Evolutionary conservation across 176 grass and related monocot genomes (phyloP).

Genomic region (Musa beccarii): DNA sequence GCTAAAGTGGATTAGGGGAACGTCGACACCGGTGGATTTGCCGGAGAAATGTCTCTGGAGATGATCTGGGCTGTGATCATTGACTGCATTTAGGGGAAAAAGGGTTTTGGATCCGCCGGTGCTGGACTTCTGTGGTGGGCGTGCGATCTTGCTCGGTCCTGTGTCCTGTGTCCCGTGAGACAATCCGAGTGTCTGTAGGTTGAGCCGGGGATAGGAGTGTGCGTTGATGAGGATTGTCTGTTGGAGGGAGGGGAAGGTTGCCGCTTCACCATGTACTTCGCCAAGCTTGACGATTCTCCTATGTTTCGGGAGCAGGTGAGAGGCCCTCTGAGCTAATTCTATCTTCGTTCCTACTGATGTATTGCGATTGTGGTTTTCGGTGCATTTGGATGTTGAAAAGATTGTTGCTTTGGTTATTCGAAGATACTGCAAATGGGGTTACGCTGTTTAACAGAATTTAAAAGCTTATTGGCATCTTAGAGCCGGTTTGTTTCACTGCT

Average conservation of each 20-base stretch:
- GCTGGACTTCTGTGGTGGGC: not conserved
- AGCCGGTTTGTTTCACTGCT: not conserved
- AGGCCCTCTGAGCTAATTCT: not conserved
- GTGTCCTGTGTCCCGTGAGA: not conserved
- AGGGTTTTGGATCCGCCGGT: not conserved
- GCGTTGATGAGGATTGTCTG: constrained; percentile 34
- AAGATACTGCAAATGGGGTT: not conserved
- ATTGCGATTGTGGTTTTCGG: not conserved
- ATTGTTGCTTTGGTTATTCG: not conserved
- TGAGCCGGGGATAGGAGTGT: constrained; percentile 3
- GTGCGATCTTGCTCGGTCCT: not conserved
- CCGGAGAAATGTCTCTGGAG: not conserved
- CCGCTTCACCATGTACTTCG: constrained; percentile 59
- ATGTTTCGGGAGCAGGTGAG: constrained; percentile 98
- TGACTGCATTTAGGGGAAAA: not conserved
- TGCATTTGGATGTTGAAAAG: not conserved
- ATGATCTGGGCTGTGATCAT: not conserved
- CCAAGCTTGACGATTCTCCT: constrained; percentile 94
- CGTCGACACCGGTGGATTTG: not conserved
- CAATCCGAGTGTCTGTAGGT: not conserved
- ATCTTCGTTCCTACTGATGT: not conserved
- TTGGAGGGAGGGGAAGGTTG: constrained; percentile 19
- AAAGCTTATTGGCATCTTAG: not conserved
- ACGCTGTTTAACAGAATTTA: not conserved
- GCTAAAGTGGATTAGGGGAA: not conserved